phyloP scores from a whole-genome alignment of 1,139 yeast genomes.

The Candida albicans region DNA sequence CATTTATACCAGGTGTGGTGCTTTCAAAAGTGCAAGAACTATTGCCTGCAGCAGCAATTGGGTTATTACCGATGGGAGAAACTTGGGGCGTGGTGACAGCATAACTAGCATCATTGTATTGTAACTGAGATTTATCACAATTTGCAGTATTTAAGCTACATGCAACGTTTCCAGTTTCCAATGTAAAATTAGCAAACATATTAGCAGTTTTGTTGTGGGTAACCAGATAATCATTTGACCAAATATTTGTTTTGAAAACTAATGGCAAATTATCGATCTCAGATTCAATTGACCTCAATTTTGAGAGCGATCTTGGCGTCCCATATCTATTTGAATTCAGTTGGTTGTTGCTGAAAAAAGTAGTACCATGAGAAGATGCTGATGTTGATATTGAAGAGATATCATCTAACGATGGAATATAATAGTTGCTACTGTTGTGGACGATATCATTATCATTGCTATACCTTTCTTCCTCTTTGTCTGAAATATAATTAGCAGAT shows the following conservation, averaged over 20 bases:
- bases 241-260: constrained; percentile 20
- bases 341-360: background rate
- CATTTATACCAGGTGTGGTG: too few relatives aligned
- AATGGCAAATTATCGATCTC: constrained; percentile 16
- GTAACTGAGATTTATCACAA: too few relatives aligned
- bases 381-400: constrained; percentile 2
- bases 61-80: background rate
- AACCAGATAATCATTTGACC: constrained; percentile 19
- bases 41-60: background rate
- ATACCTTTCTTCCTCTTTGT: background rate
- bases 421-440: constrained; percentile 3
- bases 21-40: too few relatives aligned
- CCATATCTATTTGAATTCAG: constrained; percentile 9
- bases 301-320: constrained; percentile 22
- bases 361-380: constrained; percentile 2
- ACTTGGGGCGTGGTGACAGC: background rate
- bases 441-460: background rate
- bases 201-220: constrained; percentile 1
- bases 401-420: constrained; percentile 11
- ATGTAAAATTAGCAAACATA: constrained; percentile 2
- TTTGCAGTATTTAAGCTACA: too few relatives aligned
- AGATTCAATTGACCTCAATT: constrained; percentile 21
- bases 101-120: background rate
- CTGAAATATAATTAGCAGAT: background rate
- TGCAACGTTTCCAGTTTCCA: background rate